phyloP scores from a whole-genome alignment of 305 asterid species.

The Rubia balearica region DNA sequence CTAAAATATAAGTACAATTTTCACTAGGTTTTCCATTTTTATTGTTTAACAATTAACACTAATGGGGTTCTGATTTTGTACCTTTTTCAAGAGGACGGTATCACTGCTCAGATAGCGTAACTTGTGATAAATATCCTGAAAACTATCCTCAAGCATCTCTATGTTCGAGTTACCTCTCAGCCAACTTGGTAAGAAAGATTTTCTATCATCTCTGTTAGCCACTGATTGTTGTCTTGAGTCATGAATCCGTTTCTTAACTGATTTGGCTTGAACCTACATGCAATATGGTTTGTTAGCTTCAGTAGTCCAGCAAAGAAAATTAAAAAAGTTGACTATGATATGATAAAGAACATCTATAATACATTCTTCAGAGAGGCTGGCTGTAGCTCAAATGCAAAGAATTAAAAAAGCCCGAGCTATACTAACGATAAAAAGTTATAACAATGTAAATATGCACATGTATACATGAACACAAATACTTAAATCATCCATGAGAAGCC shows the following conservation, averaged over 20 bases:
- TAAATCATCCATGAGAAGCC: not conserved
- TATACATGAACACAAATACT: not conserved
- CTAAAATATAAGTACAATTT: not conserved
- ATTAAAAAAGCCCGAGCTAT: not conserved
- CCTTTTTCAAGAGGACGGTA: constrained; percentile 60
- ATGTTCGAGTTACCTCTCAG: constrained; percentile 32
- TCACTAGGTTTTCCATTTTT: not conserved
- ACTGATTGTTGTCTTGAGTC: constrained; percentile 37
- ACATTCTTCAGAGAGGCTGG: too few relatives aligned
- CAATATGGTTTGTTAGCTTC: constrained; percentile 8
- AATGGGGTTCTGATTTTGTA: constrained; percentile 13
- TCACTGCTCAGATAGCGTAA: constrained; percentile 44
- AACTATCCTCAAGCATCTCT: constrained; percentile 46
- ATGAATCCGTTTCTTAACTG: constrained; percentile 46
- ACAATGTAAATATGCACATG: not conserved
- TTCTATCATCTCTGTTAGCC: constrained; percentile 21
- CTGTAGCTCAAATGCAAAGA: not conserved
- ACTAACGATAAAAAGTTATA: not conserved
- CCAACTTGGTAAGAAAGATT: constrained; percentile 15
- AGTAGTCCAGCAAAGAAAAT: not conserved
- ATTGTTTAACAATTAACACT: not conserved
- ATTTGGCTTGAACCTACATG: constrained; percentile 50
- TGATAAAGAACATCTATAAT: not conserved
- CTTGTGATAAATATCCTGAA: constrained; percentile 41
- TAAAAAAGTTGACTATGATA: not conserved